Percentiles rank a stretch among this genome's conserved stretches.
Conservation (phyloP, 2,329 filamentous ascomycete species). For the Trichoderma cornu-damae region DNA sequence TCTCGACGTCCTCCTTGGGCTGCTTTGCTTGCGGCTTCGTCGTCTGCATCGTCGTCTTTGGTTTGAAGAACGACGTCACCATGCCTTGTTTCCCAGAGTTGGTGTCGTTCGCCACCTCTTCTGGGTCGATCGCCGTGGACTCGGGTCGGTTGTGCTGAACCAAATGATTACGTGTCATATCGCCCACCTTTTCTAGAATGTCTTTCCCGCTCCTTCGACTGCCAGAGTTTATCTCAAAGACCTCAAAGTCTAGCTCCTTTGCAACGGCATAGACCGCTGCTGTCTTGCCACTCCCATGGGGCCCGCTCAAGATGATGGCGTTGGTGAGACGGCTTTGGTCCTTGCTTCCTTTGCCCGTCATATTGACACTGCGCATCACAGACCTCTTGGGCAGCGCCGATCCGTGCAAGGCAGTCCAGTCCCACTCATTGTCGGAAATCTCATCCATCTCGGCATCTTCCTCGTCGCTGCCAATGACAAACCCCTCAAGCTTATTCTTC, state of each 20-base stretch:
- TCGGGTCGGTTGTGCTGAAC: constrained; percentile 52
- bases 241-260: constrained; percentile 83
- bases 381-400: constrained; percentile 45
- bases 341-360: constrained; percentile 35
- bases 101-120: constrained; percentile 44
- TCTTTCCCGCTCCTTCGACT: constrained; percentile 83
- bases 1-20: constrained; percentile 21
- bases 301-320: constrained; percentile 81
- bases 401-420: constrained; percentile 36
- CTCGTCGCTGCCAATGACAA: constrained; percentile 74
- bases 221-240: constrained; percentile 90
- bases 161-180: constrained; percentile 94
- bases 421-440: constrained; percentile 55
- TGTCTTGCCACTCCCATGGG: constrained; percentile 87
- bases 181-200: constrained; percentile 83
- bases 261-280: constrained; percentile 88
- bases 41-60: constrained; percentile 35
- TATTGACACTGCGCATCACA: constrained; percentile 45
- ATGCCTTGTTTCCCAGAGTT: constrained; percentile 69
- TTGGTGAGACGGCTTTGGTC: constrained; percentile 57
- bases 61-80: constrained; percentile 76
- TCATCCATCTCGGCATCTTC: constrained; percentile 66
- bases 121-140: constrained; percentile 27
- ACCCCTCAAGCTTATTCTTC: constrained; percentile 71
- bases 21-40: constrained; percentile 28